Conservation (phyloP, 2,329 filamentous ascomycete genomes). For the Thermochaetoides dissita region DNA sequence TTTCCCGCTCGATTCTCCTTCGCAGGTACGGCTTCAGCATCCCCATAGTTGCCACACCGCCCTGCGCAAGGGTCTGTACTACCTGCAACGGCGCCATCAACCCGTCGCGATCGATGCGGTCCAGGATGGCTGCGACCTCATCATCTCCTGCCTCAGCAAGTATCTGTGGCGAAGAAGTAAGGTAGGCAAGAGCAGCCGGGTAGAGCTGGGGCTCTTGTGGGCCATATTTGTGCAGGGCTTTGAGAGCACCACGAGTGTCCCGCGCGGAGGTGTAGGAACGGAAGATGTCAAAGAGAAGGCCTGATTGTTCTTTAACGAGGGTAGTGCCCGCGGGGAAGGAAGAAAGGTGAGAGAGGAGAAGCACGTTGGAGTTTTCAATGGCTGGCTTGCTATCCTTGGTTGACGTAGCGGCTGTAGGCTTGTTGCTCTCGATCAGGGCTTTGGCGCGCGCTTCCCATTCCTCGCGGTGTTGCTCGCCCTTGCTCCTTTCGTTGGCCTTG, state of each 20-base stretch:
- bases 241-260: constrained; percentile 81
- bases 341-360: constrained; percentile 82
- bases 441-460: constrained; percentile 88
- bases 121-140: constrained; percentile 66
- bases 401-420: not conserved
- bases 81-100: constrained; percentile 95
- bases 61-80: constrained; percentile 68
- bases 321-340: constrained; percentile 83
- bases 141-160: constrained; percentile 72
- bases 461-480: constrained; percentile 46
- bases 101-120: constrained; percentile 76
- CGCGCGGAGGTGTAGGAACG: constrained; percentile 86
- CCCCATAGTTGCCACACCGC: constrained; percentile 79
- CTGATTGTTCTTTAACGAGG: constrained; percentile 85
- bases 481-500: constrained; percentile 64
- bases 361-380: constrained; percentile 88
- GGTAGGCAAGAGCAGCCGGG: constrained; percentile 80
- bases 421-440: constrained; percentile 58
- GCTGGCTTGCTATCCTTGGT: too few relatives aligned
- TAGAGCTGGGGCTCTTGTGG: constrained; percentile 84
- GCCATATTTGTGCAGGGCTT: constrained; percentile 81
- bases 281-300: constrained; percentile 88
- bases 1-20: constrained; percentile 76
- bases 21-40: constrained; percentile 90
- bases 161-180: constrained; percentile 69